Evolutionary conservation across 2,329 filamentous ascomycete genomes (phyloP).

Genomic region (Dryadomyces quercivorus): DNA sequence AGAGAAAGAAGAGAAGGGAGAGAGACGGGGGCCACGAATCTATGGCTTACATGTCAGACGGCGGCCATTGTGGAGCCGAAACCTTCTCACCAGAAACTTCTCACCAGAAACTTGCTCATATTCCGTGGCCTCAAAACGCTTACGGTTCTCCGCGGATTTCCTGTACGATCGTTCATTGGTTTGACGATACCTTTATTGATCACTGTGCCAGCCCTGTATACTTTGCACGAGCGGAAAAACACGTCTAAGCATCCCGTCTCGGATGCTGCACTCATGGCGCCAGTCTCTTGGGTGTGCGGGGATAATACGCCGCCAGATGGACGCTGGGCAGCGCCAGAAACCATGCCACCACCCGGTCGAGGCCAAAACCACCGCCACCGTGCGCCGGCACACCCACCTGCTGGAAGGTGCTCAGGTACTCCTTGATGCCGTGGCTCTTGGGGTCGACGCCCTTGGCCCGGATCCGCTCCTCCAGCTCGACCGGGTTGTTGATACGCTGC

Average conservation of each 20-base stretch:
- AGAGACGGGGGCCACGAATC: too few relatives aligned
- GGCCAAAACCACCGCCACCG: conserved; percentile 76
- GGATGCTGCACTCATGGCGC: conserved; percentile 26
- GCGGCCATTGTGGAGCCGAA: too few relatives aligned
- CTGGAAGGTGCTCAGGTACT: conserved; percentile 72
- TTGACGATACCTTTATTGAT: too few relatives aligned
- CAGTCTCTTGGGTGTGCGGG: conserved; percentile 47
- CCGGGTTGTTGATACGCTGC: conserved; percentile 77
- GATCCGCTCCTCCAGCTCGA: conserved; percentile 66
- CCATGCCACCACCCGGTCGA: conserved; percentile 71
- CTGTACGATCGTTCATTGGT: too few relatives aligned
- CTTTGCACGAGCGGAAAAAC: too few relatives aligned
- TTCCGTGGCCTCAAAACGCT: too few relatives aligned
- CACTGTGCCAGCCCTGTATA: too few relatives aligned
- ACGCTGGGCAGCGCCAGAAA: conserved; percentile 46
- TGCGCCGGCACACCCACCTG: conserved; percentile 77
- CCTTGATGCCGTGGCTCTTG: conserved; percentile 58
- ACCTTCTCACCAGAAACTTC: too few relatives aligned
- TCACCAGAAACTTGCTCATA: too few relatives aligned
- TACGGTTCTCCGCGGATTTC: too few relatives aligned
- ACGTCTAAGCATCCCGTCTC: neutral
- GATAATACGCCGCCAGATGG: conserved; percentile 45
- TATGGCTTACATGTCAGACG: too few relatives aligned
- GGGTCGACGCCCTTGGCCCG: conserved; percentile 72
- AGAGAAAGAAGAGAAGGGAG: too few relatives aligned